These are phyloP conservation scores for Hura crepitans DNA, from an alignment of 441 rosid species.

Conservation along the genomic window DNA sequence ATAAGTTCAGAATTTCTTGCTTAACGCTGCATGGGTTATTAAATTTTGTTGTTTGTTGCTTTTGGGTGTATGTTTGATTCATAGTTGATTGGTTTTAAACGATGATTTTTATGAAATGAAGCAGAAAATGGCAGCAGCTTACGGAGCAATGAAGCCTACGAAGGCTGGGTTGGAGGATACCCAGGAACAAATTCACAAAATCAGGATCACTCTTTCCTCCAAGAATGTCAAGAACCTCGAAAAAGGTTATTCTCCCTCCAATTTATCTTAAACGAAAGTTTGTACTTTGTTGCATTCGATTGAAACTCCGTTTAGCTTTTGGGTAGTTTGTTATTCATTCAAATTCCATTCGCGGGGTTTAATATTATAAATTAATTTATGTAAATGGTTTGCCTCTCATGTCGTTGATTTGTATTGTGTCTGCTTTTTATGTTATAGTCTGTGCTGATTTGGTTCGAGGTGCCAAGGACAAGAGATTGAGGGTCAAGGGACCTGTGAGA, in stretches of 20 bases:
- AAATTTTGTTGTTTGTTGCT: not conserved
- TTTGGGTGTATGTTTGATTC: not conserved
- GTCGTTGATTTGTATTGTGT: slow-evolving; percentile 7
- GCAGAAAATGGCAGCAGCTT: slow-evolving; percentile 50
- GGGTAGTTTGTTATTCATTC: not conserved
- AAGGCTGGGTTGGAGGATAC: slow-evolving; percentile 68
- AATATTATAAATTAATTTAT: not conserved
- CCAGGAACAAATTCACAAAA: slow-evolving; percentile 65
- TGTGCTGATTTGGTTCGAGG: slow-evolving; percentile 80
- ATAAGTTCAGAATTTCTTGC: too few relatives aligned
- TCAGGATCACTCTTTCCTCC: slow-evolving; percentile 72
- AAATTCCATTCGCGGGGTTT: too few relatives aligned
- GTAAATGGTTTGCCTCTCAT: not conserved
- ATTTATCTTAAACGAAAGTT: not conserved
- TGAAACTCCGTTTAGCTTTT: not conserved
- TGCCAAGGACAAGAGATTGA: slow-evolving; percentile 69
- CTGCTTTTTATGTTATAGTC: slow-evolving; percentile 31
- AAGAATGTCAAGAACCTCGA: slow-evolving; percentile 80
- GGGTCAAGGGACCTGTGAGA: slow-evolving; percentile 86
- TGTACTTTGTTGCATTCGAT: too few relatives aligned
- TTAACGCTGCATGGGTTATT: too few relatives aligned
- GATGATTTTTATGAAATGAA: not conserved
- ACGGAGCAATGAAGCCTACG: slow-evolving; percentile 57
- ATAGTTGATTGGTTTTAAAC: not conserved
- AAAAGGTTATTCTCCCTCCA: slow-evolving; percentile 41